A percentile compares a stretch with the other conserved stretches of the same genome.
Evolutionary conservation across 306 rosid species (phyloP).

Genomic region (Dryas octopetala): DNA sequence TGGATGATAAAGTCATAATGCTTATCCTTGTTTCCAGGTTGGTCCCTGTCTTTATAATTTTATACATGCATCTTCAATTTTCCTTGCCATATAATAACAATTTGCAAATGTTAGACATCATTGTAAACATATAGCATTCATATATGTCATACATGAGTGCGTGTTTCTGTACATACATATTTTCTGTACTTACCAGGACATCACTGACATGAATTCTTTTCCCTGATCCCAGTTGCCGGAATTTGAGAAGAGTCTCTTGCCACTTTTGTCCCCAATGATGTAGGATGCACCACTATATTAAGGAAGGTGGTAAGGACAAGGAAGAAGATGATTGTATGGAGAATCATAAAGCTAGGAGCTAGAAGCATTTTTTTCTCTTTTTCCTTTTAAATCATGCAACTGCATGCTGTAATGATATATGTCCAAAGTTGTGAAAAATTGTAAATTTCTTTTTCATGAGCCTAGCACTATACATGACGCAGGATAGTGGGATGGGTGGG

Average conservation of each 20-base stretch:
- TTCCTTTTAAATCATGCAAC: neutral
- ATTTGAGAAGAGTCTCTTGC: neutral
- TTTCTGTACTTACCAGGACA: neutral
- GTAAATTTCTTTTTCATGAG: neutral
- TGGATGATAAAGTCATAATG: slow-evolving; percentile 7
- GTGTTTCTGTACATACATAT: no score
- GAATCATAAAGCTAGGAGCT: neutral
- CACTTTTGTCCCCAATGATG: neutral
- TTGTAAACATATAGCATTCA: neutral
- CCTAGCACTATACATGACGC: neutral
- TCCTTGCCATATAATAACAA: neutral
- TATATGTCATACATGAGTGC: no score
- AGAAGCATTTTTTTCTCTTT: neutral
- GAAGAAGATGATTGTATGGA: neutral
- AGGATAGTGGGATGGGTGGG: neutral
- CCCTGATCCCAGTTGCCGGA: neutral
- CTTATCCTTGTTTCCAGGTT: slow-evolving; percentile 27
- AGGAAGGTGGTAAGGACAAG: neutral
- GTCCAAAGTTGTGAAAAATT: neutral
- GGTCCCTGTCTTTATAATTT: neutral
- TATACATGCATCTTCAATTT: neutral
- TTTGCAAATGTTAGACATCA: neutral
- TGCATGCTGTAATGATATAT: neutral
- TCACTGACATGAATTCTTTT: neutral
- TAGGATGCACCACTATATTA: neutral